Evolutionary conservation across 1,139 yeast species (phyloP), one percentile per base, ranked within the genome.

Genomic region (Taiozyma sp.): DNA sequence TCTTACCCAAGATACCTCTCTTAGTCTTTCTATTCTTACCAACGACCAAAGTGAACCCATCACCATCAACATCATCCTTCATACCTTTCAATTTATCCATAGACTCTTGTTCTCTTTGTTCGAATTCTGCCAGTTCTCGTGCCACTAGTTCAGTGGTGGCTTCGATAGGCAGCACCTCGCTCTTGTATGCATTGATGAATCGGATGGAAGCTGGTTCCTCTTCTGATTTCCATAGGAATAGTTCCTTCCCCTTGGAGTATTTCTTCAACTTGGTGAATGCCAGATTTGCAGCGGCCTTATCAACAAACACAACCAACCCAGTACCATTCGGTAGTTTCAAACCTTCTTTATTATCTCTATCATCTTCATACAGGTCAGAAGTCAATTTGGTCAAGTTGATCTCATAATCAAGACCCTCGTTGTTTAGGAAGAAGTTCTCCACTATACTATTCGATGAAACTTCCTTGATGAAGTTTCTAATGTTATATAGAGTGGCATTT

Each of bases 1-100:
- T 58, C 53, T 64, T 76, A 40, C 87, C 88, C 67, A 83, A 59
- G 8, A 83, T 80, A 49, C 84, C 87, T 44, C 81, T 80, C 64
- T 82, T 83, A 2, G 95, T 84, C 74, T 88, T 90, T 57, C 96
- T 80, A 66, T 88, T 92, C 47, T 87, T 77, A 8, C 96, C 92
- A 32, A 90, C 96, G 48, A 92, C 98, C 64, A 88, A 71, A 0
- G 96, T 90, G 70, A 92, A 92, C 2, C 97, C 98, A 65, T 92
- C 97, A 57, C 87, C 97, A 66, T 92, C 98, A 10, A 88, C 93
- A 36, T 83, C 67, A 47, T 79, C 77, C 38, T 80, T 73, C 71
- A 78, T 76, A 45, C 71, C 66, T 63, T 79, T 77, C 51, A 84
- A 76, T 46, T 83, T 82, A 36, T 81, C 82, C 44, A 74, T 76